Evolutionary conservation across 192 early-diverging fungal species (phyloP).

Genomic region (Blastocladiella britannica): DNA sequence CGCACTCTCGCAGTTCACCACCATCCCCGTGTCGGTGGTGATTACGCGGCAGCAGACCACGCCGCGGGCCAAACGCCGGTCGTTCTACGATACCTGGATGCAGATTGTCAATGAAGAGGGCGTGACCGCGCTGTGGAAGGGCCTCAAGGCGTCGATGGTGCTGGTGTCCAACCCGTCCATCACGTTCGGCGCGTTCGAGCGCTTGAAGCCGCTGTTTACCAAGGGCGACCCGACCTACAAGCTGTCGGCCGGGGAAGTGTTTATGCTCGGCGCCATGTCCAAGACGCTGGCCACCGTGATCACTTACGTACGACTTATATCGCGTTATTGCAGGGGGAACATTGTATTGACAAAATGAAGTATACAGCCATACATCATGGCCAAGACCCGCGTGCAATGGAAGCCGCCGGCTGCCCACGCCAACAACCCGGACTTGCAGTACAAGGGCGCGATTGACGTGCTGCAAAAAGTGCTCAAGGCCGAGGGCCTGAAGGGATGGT

Average conservation of each 20-base stretch:
- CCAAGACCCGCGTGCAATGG: constrained; percentile 90
- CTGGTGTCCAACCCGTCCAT: constrained; percentile 90
- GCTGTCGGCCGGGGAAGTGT: constrained; percentile 47
- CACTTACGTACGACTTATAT: no score
- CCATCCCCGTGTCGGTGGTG: constrained; percentile 80
- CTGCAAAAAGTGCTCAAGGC: constrained; percentile 49
- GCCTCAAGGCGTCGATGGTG: constrained; percentile 74
- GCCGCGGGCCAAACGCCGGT: constrained; percentile 33
- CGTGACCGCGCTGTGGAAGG: constrained; percentile 63
- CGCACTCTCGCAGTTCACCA: constrained; percentile 65
- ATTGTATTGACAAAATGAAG: no score
- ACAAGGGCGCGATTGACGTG: constrained; percentile 69
- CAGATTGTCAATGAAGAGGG: constrained; percentile 65
- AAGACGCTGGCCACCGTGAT: constrained; percentile 94
- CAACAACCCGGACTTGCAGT: constrained; percentile 28
- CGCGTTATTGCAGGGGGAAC: no score
- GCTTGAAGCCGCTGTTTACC: constrained; percentile 39
- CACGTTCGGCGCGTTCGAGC: constrained; percentile 88
- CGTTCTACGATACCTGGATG: constrained; percentile 38
- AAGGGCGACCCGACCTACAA: constrained; percentile 9
- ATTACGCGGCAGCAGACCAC: constrained; percentile 88
- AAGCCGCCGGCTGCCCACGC: constrained; percentile 43
- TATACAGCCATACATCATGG: constrained; percentile 98
- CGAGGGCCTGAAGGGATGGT: constrained; percentile 81
- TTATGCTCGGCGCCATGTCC: constrained; percentile 74